These are phyloP conservation scores for Solanum bulbocastanum DNA, from an alignment of 257 asterid species.

Conservation along the genomic window DNA sequence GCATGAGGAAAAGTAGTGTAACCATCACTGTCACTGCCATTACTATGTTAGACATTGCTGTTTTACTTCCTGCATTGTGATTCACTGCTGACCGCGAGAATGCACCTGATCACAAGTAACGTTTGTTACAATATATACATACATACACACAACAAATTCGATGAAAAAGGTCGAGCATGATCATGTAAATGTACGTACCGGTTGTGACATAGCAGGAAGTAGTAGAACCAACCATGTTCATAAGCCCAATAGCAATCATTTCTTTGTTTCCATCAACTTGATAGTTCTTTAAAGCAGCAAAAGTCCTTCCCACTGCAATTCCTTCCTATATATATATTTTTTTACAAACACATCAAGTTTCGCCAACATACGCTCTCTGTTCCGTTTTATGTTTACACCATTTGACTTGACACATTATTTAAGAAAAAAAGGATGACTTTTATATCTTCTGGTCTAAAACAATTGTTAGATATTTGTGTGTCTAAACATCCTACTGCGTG, in stretches of 20 bases:
- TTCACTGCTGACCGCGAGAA: constrained; percentile 93
- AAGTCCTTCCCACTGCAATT: constrained; percentile 88
- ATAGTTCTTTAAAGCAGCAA: constrained; percentile 81
- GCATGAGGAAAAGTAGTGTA: constrained; percentile 85
- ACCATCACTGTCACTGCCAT: constrained; percentile 87
- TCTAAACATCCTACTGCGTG: accelerated
- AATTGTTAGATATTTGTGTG: neutral
- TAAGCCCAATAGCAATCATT: constrained; percentile 83
- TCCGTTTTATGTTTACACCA: neutral
- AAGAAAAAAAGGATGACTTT: neutral
- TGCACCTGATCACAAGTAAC: constrained; percentile 37
- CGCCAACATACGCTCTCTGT: neutral
- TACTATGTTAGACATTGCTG: constrained; percentile 67
- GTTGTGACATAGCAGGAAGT: constrained; percentile 87
- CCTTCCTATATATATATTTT: constrained; percentile 51
- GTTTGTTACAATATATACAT: neutral
- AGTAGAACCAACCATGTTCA: constrained; percentile 81
- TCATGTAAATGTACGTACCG: constrained; percentile 17
- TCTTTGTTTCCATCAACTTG: constrained; percentile 95
- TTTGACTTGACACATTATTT: neutral
- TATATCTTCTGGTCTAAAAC: accelerated
- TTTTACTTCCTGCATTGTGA: constrained; percentile 86
- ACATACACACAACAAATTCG: neutral
- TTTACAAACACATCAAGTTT: neutral
- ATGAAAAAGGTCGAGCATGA: neutral